Base-by-base conservation (phyloP, 129 eudicot genomes). In the Helichrysum umbraculigerum region DNA sequence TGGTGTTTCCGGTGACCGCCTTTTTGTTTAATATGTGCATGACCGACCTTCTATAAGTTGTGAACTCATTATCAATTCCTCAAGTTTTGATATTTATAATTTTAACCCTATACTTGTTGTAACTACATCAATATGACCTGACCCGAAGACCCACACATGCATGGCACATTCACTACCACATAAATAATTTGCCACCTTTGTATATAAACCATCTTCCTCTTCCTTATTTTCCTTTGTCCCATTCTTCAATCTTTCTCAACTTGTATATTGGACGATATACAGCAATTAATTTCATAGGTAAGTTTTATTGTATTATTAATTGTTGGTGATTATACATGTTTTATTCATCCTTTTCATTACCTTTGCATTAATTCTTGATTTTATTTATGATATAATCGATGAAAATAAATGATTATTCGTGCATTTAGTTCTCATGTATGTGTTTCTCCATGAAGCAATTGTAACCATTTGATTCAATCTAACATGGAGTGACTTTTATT, bases 1-100 rank as follows among this genome's bases (percentile, higher is more conserved):
- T 35, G 33, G 11, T 50, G 6, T 66, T 66, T 11, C 83, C 74
- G 83, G 61, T 61, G 28, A 73, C 68, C 20, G 83, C 52, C 69
- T 41, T 66, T 66, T 29, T 25, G 34, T 50, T 76, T 52, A 16
- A 39, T 5, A 22, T 35, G 77, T 58, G 68, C 77, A 59, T 42
- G 33, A 71, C 72, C 29, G 30, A 25, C 73, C 80, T 76, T 76
- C 30, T 8, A 66, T 14, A 54, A 51, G 7, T 66, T 34, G 30
- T 51, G 33, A 16, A 3, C 0, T 21, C 22, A 17, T 10, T 14
- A 44, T 10, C 39, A 21, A 14, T 11, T 41, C 82, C 39, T 70
- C 71, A 19, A 0, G 8, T 44, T 42, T 71, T 10, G 0, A 3
- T 20, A 22, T 32, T 30, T 12, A 47, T 3, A 47, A 12, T 39